A percentile compares a stretch with the other conserved stretches of the same genome.
Conservation (phyloP, 2,329 filamentous ascomycete species). For the Colletotrichum orbiculare region DNA sequence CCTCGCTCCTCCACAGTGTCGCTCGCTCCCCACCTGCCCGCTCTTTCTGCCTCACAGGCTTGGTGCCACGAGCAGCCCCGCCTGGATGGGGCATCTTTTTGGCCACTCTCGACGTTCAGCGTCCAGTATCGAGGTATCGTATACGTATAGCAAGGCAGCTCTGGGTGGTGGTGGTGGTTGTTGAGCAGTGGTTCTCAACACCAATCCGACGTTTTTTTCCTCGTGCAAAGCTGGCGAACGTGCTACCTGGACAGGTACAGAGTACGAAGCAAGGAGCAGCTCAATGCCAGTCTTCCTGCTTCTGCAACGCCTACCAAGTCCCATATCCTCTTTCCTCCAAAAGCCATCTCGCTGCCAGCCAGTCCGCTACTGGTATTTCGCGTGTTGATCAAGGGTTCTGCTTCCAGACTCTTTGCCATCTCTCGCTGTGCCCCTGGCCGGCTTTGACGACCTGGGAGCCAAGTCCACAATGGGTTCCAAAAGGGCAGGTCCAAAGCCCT, state of each 20-base stretch:
- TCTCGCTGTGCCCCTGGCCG: constrained; percentile 9
- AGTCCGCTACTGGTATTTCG: constrained; percentile 9
- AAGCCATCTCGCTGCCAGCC: not conserved
- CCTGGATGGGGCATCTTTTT: constrained; percentile 4
- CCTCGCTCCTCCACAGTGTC: not conserved
- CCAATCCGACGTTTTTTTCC: too few relatives aligned
- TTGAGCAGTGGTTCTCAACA: too few relatives aligned
- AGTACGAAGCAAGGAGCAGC: too few relatives aligned
- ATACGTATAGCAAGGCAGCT: too few relatives aligned
- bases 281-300: too few relatives aligned
- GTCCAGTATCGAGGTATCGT: not conserved
- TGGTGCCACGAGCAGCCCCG: constrained; percentile 27
- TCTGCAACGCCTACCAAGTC: too few relatives aligned
- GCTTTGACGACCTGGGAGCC: constrained; percentile 1
- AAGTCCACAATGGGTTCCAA: not conserved
- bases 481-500: constrained; percentile 9
- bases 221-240: too few relatives aligned
- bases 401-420: constrained; percentile 19
- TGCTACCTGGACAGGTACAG: too few relatives aligned
- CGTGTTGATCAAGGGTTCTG: constrained; percentile 10
- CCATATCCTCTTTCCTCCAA: too few relatives aligned
- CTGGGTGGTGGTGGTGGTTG: too few relatives aligned
- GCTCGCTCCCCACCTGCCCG: constrained; percentile 20
- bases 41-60: constrained; percentile 19
- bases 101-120: constrained; percentile 12